Evolutionary conservation across 176 grass and related monocot genomes (phyloP), one percentile per base, ranked within the genome.

Genomic region (Raddia guianensis): DNA sequence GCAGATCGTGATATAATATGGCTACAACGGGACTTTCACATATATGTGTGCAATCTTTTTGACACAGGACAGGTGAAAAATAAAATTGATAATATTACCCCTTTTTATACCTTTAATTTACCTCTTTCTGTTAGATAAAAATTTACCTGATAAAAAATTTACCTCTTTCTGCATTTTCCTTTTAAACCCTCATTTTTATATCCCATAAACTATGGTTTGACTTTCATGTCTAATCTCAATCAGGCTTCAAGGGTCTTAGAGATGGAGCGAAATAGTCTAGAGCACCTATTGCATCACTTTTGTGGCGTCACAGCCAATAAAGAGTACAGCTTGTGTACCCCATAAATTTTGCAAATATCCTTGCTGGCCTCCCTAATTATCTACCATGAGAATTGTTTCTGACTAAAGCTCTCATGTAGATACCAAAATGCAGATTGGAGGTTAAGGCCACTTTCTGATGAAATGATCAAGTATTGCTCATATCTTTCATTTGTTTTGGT

Each of bases 341-440:
- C 79, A 62, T 60, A 68, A n/a, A 53, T 35, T 37, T 40, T 83
- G 35, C 15, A 77, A 49, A 33, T 52, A 75, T 45, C 20, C 37
- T 33, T 35, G 64, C 20, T 75, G 34, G 61, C 9, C 49, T 90
- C 14, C 45, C 32, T 71, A 32, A 53, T 66, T 83, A 63, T 73
- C 27, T 84, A 69, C 40, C 14, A 74, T 63, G 86, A 20, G 12
- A 74, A 49, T 73, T 83, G 20, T 87, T 62, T 81, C 78, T 86
- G 59, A 86, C 48, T 66, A 64, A 69, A 72, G 6, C 9, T 82
- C 80, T 79, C 70, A 81, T 98, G 81, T 83, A 99, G 96, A 89
- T 99, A 99, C 76, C 96, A 99, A 83, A 99, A 46, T 76, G 88
- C 96, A 61, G 96, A 99, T 83, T 99, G 96, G 96, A 95, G 96